A percentile compares a stretch with the other conserved stretches of the same genome.
Conservation (phyloP, 352 stramenopile species). For the Globisporangium splendens region DNA sequence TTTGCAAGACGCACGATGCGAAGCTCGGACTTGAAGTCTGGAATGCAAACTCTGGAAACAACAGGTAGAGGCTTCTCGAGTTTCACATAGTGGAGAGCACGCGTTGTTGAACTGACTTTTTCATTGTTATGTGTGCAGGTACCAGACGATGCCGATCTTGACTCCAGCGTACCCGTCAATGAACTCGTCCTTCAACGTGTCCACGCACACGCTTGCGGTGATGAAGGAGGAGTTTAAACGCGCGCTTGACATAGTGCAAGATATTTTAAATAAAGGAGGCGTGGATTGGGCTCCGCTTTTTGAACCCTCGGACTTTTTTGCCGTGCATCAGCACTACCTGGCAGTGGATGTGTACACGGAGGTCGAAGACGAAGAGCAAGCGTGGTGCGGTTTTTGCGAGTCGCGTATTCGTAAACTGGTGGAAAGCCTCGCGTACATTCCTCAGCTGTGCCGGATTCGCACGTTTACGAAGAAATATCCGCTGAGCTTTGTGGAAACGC, state of each 20-base stretch:
- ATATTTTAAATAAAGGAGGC: slow-evolving; percentile 78
- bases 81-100: slow-evolving; percentile 2
- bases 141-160: slow-evolving; percentile 98
- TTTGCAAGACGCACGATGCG: slow-evolving; percentile 85
- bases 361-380: slow-evolving; percentile 86
- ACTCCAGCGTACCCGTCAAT: slow-evolving; percentile 98
- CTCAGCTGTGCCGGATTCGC: slow-evolving; percentile 72
- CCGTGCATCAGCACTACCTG: slow-evolving; percentile 87
- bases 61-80: slow-evolving; percentile 33
- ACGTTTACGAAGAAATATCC: slow-evolving; percentile 86
- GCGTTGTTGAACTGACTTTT: slow-evolving; percentile 6
- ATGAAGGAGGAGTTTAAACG: slow-evolving; percentile 94
- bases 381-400: slow-evolving; percentile 95
- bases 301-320: slow-evolving; percentile 85
- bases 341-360: slow-evolving; percentile 89
- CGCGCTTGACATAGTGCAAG: slow-evolving; percentile 71
- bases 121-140: slow-evolving; percentile 29
- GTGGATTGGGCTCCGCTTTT: slow-evolving; percentile 82
- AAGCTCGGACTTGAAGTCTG: slow-evolving; percentile 87
- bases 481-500: slow-evolving; percentile 48
- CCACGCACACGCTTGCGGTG: slow-evolving; percentile 89
- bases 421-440: slow-evolving; percentile 80
- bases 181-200: slow-evolving; percentile 99
- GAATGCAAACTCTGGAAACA: slow-evolving; percentile 85
- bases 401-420: slow-evolving; percentile 91